Evolutionary conservation across 2,329 filamentous ascomycete genomes (phyloP), one percentile per base, ranked within the genome.

Genomic region (Botrytis pseudocinerea): DNA sequence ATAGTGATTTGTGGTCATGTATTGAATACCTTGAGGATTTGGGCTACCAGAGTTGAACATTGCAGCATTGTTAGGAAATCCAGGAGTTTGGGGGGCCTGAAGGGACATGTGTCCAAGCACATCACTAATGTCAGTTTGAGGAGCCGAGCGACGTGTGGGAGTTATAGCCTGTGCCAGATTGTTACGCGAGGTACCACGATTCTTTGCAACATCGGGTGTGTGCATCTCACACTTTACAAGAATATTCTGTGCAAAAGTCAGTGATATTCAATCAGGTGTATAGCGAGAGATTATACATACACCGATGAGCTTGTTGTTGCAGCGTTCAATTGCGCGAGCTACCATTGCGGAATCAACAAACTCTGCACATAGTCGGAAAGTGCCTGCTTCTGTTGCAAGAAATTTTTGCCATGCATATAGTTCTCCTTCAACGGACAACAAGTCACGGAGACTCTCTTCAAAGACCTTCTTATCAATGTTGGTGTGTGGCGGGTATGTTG

Each of bases 361-460:
- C 76, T 90, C 88, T 2, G 85, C 84, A 64, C 88, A 80, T 12
- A 86, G 85, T 70, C 82, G 84, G 75, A 87, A 83, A 9, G 84
- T 79, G 8, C 83, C 84, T 60, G 84, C 83, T 10, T 83, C 82
- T 20, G 81, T 82, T 12, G 71, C 73, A 22, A 80, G 77, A 20
- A 83, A 80, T 46, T 82, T 82, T 66, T 86, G 82, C 76, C 88
- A 85, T 0, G 87, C 86, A 75, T 86, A 88, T 0, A 90, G 78
- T 18, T 85, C 83, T 0, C 88, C 88, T 69, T 88, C 84, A 0
- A 79, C 77, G 25, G 83, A 81, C 5, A 90, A 79, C 22, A 85
- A 77, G 5, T 78, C 79, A 61, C 82, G 81, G 6, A 87, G 73
- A n/a, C 82, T 80, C 2, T 82, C 77, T 69, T 87, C 84, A 8